These are phyloP conservation scores for Besnoitia besnoiti DNA, from an alignment of 169 alveolate genomes.

Conservation along the genomic window DNA sequence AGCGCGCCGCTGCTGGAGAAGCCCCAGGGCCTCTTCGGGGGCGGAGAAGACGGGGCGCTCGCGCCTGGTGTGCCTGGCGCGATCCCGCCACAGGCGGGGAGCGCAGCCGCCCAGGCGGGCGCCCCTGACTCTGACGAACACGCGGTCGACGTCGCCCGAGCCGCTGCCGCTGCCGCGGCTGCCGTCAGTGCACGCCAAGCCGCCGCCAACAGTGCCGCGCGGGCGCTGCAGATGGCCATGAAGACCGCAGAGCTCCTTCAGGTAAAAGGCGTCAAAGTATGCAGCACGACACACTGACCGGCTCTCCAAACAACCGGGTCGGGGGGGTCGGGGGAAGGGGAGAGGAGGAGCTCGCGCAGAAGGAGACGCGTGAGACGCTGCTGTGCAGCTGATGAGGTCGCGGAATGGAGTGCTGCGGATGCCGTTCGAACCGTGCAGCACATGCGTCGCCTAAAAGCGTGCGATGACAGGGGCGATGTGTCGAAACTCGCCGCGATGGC, in stretches of 20 bases:
- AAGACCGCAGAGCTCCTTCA: slow-evolving; percentile 23
- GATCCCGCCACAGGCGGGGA: neutral
- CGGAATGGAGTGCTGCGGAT: too few species aligned
- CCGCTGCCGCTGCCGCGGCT: slow-evolving; percentile 34
- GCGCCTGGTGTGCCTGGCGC: neutral
- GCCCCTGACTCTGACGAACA: neutral
- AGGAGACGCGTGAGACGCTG: neutral
- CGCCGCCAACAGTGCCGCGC: slow-evolving; percentile 17
- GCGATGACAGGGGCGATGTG: too few species aligned
- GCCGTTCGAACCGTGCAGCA: too few species aligned
- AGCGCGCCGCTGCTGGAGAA: slow-evolving; percentile 21
- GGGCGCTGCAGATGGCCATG: slow-evolving; percentile 35
- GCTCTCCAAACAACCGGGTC: too few species aligned
- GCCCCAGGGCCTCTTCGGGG: slow-evolving; percentile 1
- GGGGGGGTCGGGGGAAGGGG: too few species aligned
- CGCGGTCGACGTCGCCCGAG: slow-evolving; percentile 18
- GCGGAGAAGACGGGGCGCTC: neutral
- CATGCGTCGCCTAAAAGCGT: too few species aligned
- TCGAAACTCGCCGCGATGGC: too few species aligned
- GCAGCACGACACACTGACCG: too few species aligned
- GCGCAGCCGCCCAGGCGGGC: neutral
- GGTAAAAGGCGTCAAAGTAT: neutral
- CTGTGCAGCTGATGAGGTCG: neutral
- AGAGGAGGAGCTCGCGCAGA: too few species aligned
- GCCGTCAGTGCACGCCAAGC: slow-evolving; percentile 37